Evolutionary conservation across 2,329 filamentous ascomycete species (phyloP), one percentile per base, ranked within the genome.

Genomic region (Neodidymelliopsis sp.): DNA sequence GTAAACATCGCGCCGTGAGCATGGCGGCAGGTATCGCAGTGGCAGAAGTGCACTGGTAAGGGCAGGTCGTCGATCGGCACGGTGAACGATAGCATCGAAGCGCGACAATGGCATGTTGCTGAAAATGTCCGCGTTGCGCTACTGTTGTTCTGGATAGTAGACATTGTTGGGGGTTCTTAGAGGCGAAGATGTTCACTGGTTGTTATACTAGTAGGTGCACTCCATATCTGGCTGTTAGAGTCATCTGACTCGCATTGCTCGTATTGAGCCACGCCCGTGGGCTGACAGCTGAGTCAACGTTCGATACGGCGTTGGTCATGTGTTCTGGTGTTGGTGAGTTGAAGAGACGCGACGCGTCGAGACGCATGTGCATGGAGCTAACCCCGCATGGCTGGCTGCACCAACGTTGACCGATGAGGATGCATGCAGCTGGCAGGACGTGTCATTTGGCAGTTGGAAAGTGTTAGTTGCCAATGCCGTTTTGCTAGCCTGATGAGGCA

Each of bases 21-120:
- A 34, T 72, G 71, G 12, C 81, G 76, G 63, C 81, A 84, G 19
- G 66, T 72, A 49, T 67, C 65, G 71, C 82, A 84, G 59, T 83
- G 78, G 63, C 81, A 84, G 53, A 84, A 67, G 38, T 69, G 65
- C 5, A 67, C 62, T 25, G 63, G 60, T 7, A 78, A 45, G 2
- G 76, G 77, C 6, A 78, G 63, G 4, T 54, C 58, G 7, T 62
- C 53, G 1, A 54, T 63, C 1, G 68, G 68, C 10, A 77, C 60
- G 4, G 59, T 60, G 58, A 77, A 63, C 1, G 67, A 59, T 38
- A 74, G 65, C 4, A 39, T 60, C 29, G 73, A 70, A 30, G 47
- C 23, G 20, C 42, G 37, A 8, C 51, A 54, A 16, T 54, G 51
- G 22, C 51, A 54, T 33, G 18, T 47, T 23, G 42, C 41, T 16